Base-by-base conservation (phyloP, 2,329 filamentous ascomycete genomes). In the Lasiodiplodia gonubiensis region DNA sequence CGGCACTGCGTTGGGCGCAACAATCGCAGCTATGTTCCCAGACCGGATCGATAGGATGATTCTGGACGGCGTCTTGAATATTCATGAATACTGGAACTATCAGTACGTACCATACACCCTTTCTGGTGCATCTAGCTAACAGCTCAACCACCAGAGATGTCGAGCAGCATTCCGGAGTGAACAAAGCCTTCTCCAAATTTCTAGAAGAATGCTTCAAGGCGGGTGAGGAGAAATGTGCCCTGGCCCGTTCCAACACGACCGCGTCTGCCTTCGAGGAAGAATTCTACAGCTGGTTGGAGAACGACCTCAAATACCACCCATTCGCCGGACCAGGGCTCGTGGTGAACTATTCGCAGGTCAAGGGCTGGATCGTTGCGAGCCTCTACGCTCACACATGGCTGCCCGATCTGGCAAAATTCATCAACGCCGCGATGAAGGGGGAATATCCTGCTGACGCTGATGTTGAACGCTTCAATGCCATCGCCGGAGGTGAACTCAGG, bases 21-120 rank as follows among this genome's bases (percentile, higher is more conserved):
- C 82, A 0, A 82, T 84, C 68, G 81, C 83, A 0, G 73, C 79
- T 3, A 76, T 85, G 63, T 84, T 77, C 48, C 82, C 83, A 0
- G 74, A 82, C 54, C 77, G 80, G 1, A 76, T 82, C 25, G 73
- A 74, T n/a, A 74, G 80, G 33, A 75, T 82, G 69, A 73, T 83
- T 16, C 70, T 84, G 25, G 82, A 84, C 61, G 79, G 79, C 16
- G 77, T 81, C 10, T 69, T 79, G 0, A 77, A 82, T 52, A 71
- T 75, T 2, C 74, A 77, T 30, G 85, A 88, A 70, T 81, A 84
- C 48, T 85, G 86, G 61, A 74, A 72, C n/a, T 35, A 27, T 68
- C 55, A 73, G 33, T 74, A 73, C 2, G 67, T 10, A 33, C 10
- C 30, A 33, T 33, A 2, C 30, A 33, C 30, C 72, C 53, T n/a